Evolutionary conservation across 2,329 filamentous ascomycete genomes (phyloP), one percentile per base, ranked within the genome.

Genomic region (Leptographium radiaticola): DNA sequence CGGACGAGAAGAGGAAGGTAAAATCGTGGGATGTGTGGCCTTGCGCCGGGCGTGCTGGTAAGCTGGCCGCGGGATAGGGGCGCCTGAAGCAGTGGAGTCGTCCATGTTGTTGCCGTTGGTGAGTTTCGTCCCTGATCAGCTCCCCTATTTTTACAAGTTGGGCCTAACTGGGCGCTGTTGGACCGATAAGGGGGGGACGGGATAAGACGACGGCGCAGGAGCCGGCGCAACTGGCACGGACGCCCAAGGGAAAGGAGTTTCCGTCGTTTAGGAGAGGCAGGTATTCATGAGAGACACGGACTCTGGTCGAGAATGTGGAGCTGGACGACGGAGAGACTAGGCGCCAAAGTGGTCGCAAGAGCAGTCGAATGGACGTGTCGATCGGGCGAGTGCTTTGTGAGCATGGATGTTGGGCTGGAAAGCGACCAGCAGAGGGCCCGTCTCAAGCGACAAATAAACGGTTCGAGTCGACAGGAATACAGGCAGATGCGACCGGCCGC

Each of bases 21-120:
- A 45, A 13, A 42, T 31, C 40, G 11, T 20, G 20, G 31, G 16
- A 6, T 18, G n/a, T 49, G 47, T 2, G 51, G 47, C 58, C 59
- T 63, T 68, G 55, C 64, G 63, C 42, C 64, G 62, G 34, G 65
- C 61, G 47, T 63, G 62, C 25, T 66, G 65, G 46, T 62, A 64
- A 50, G 60, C 54, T 47, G 64, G 64, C 47, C 61, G 62, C 50
- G 64, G 61, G 53, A 64, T 62, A 56, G 64, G 62, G 18, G 59
- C 55, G 43, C 60, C 57, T 33, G 59, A 53, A 38, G 48, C 45
- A 5, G 53, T 12, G 31, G 56, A 40, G 38, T 51, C 34, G 54
- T 60, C 59, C 59, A 60, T 60, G 50, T 38, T 53, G 56, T 46
- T 34, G 34, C 30, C 36, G 36, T 39, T 20, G 9, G 11, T 33